These are phyloP conservation scores for Chytriomyces sp. DNA, from an alignment of 192 early-diverging fungal genomes.

Conservation along the genomic window DNA sequence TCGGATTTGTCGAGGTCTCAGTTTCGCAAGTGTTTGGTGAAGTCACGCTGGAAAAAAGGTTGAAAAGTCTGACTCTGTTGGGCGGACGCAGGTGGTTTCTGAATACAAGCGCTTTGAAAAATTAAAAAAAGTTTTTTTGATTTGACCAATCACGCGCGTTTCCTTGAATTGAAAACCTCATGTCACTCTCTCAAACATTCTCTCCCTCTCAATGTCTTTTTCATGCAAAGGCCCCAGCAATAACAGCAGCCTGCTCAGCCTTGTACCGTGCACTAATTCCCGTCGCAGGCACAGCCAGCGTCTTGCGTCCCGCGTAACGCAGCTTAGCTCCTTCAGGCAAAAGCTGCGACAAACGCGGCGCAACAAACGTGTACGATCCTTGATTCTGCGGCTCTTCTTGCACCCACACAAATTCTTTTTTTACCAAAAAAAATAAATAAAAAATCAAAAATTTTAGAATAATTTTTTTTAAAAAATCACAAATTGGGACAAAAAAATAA, in stretches of 20 bases:
- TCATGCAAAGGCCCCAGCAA: constrained; percentile 38
- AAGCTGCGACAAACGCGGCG: constrained; percentile 79
- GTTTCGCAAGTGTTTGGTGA: constrained; percentile 70
- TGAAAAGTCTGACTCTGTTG: background rate
- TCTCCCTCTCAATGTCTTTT: no score
- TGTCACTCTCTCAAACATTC: no score
- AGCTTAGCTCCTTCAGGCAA: constrained; percentile 57
- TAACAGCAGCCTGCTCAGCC: constrained; percentile 55
- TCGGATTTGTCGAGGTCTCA: constrained; percentile 62
- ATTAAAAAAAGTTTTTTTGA: no score
- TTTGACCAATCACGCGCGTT: no score
- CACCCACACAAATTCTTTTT: constrained; percentile 54
- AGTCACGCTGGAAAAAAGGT: constrained; percentile 59
- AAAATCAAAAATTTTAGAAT: no score
- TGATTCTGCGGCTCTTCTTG: constrained; percentile 95
- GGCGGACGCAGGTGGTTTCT: background rate
- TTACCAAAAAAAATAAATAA: background rate
- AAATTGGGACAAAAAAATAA: constrained; percentile 3
- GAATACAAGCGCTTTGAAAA: background rate
- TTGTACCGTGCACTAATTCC: constrained; percentile 74
- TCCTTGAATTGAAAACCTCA: no score
- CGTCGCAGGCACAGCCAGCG: constrained; percentile 79
- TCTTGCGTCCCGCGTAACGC: constrained; percentile 72
- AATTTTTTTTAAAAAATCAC: no score
- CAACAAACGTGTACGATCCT: constrained; percentile 86